Conservation (phyloP, 352 stramenopile genomes). For the Phytophthora tubulina region DNA sequence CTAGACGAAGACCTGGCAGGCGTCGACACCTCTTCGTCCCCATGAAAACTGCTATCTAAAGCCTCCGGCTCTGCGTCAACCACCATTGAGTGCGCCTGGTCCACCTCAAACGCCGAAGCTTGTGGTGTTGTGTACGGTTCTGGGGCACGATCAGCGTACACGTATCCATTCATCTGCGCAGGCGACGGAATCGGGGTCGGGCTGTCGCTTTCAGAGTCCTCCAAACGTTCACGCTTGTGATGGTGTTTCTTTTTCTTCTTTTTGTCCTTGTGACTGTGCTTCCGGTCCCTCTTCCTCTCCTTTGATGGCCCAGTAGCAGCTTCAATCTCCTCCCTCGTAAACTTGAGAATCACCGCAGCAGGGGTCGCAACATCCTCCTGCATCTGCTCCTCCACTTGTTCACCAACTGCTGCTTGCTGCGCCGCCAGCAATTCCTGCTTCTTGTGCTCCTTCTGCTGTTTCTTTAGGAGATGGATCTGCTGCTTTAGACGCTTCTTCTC, state of each 20-base stretch:
- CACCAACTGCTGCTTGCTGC: constrained; percentile 12
- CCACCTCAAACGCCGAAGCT: constrained; percentile 21
- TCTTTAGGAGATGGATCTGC: constrained; percentile 63
- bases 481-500: constrained; percentile 64
- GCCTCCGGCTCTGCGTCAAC: constrained; percentile 24
- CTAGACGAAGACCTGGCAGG: constrained; percentile 37
- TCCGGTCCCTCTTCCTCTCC: constrained; percentile 68
- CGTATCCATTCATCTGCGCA: constrained; percentile 54
- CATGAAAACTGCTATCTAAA: constrained; percentile 12
- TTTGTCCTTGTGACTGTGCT: constrained; percentile 63
- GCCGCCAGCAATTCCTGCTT: constrained; percentile 45
- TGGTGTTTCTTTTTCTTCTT: constrained; percentile 61
- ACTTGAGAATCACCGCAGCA: constrained; percentile 40
- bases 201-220: constrained; percentile 70
- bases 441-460: constrained; percentile 70
- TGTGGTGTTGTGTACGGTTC: constrained; percentile 33
- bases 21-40: constrained; percentile 22
- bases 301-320: constrained; percentile 36
- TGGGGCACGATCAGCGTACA: constrained; percentile 50
- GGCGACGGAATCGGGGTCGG: constrained; percentile 51
- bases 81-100: constrained; percentile 1
- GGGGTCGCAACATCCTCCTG: constrained; percentile 7
- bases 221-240: constrained; percentile 51
- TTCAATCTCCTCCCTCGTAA: constrained; percentile 51
- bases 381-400: constrained; percentile 4